Evolutionary conservation across 495 filamentous ascomycete genomes (phyloP).

Genomic region (Glutinoglossum americanum): DNA sequence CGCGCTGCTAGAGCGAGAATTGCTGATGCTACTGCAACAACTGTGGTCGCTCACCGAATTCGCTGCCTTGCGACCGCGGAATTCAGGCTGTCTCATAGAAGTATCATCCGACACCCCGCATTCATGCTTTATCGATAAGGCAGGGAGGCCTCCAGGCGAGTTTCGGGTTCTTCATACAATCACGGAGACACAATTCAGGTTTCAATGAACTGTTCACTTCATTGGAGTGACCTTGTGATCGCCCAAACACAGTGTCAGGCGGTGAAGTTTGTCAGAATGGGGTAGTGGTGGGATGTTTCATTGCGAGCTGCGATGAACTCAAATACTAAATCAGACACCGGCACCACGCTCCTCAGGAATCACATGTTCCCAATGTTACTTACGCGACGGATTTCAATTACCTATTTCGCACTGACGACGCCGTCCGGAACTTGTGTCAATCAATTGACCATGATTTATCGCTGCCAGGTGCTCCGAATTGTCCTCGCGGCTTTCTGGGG

Average conservation of each 20-base stretch:
- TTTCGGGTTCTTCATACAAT: not conserved
- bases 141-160: too few relatives aligned
- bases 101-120: constrained; percentile 1
- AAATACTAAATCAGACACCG: not conserved
- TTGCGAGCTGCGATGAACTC: not conserved
- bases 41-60: not conserved
- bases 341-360: not conserved
- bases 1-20: too few relatives aligned
- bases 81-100: not conserved
- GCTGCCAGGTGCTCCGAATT: not conserved
- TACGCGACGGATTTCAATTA: not conserved
- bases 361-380: not conserved
- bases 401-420: not conserved
- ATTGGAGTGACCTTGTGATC: not conserved
- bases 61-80: not conserved
- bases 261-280: not conserved
- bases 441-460: not conserved
- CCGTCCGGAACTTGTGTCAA: not conserved
- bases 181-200: not conserved
- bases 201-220: not conserved
- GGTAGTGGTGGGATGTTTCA: not conserved
- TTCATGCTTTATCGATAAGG: not conserved
- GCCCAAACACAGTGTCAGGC: not conserved
- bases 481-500: not conserved
- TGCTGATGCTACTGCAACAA: too few relatives aligned